A percentile compares a stretch with the other conserved stretches of the same genome.
Evolutionary conservation across 306 rosid genomes (phyloP).

Genomic region (Parietaria judaica): DNA sequence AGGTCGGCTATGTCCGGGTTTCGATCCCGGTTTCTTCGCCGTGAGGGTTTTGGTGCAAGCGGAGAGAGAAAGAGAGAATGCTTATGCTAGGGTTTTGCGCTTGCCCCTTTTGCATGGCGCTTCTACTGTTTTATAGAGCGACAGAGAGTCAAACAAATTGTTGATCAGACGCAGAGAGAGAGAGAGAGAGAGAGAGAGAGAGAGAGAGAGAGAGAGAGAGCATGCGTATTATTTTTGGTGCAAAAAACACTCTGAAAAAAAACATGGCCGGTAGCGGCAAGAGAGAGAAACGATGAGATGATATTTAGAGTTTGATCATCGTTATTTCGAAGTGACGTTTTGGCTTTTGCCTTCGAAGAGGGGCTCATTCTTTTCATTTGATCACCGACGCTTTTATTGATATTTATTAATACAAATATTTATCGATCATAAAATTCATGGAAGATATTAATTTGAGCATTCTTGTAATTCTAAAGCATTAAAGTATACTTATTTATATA

Average conservation of each 20-base stretch:
- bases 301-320: not conserved
- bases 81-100: not conserved
- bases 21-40: not conserved
- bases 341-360: slow-evolving; percentile 1
- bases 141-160: slow-evolving; percentile 27
- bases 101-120: slow-evolving; percentile 24
- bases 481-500: no score
- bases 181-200: slow-evolving; percentile 21
- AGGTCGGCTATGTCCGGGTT: no score
- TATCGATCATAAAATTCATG: no score
- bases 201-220: slow-evolving; percentile 29
- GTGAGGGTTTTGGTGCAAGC: not conserved
- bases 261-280: slow-evolving; percentile 76
- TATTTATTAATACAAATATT: no score
- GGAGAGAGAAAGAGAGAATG: not conserved
- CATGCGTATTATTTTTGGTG: slow-evolving; percentile 98
- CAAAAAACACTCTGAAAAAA: slow-evolving; percentile 81
- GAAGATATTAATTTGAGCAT: no score
- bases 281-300: slow-evolving; percentile 18
- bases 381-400: no score
- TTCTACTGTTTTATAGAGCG: slow-evolving; percentile 36
- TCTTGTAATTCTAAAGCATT: no score
- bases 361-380: not conserved
- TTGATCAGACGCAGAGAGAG: slow-evolving; percentile 3
- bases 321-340: not conserved